Evolutionary conservation across 176 grass and related monocot species (phyloP), one percentile per base, ranked within the genome.

Genomic region (Rhynchospora breviuscula): DNA sequence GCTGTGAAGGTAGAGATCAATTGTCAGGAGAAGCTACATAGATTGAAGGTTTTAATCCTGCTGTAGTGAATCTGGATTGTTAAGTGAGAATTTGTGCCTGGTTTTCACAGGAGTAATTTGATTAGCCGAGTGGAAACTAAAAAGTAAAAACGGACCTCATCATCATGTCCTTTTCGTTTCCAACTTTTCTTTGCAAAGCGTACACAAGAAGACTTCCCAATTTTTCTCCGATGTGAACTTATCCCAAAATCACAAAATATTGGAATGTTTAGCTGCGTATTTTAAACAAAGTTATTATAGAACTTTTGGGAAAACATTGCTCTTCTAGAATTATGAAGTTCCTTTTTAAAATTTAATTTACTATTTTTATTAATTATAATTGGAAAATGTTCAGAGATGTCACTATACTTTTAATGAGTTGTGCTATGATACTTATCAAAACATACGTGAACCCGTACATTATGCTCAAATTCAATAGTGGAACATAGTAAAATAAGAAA

Each of bases 141-240:
- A 33, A 29, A 66, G 0, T 40, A 33, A 69, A 77, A 56, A 54
- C 51, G 51, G 51, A 57, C 26, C 26, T 29, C 26, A 29, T 29
- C 18, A 23, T 78, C 51, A n/a, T 5, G 73, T 78, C 51, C 13
- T 31, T 78, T 56, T 78, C 73, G 22, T 78, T 78, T 48, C 73
- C 6, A 3, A 23, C n/a, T 54, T 10, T 12, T 62, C 22, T 77
- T 26, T 77, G 25, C 71, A 75, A 33, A 31, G 48, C 73, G 49
- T 18, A 77, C 73, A 1, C 1, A 6, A 31, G 14, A 57, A 18
- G 11, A 26, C 73, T 26, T 49, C 13, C 23, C n/a, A 0, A 78
- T 2, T 8, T 29, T 78, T 23, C 31, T 12, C 65, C 48, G 10
- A 1, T 33, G 22, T 12, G 11, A 22, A 56, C 19, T 31, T 10